Base-by-base conservation (phyloP, 2,329 filamentous ascomycete species). In the Microsporum ferrugineum region DNA sequence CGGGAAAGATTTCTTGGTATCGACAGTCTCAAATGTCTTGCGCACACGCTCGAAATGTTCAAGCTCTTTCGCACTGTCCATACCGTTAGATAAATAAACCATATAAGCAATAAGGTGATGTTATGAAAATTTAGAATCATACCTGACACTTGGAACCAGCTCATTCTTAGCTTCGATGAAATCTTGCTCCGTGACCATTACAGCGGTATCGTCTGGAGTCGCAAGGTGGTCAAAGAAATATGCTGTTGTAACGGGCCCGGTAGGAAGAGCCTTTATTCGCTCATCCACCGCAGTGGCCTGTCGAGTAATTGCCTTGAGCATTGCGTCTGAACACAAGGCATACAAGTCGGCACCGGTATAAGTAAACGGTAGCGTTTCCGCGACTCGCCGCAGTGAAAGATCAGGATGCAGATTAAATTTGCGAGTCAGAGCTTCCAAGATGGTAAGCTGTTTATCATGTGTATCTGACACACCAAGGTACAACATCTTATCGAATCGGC, bases 331-430 rank as follows among this genome's bases (percentile, higher is more conserved):
- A 78, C 92, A 97, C 23, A 99, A 82, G 0, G 94, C 94, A 75
- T 99, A 99, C 71, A 99, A 87, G 76, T 99, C 94, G 64, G 94
- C 94, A 70, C 94, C 94, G 0, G 94, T 99, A 76, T 96, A 99
- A 2, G 92, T 97, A 72, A 96, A 94, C 0, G 94, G 94, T 2
- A 99, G 82, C 8, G 80, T 80, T 58, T 88, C 81, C 2, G 92
- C 88, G 55, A 99, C 84, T 5, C 83, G 77, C 31, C 81, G 73
- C 8, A 99, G 83, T 8, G 89, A 94, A 55, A 96, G 80, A 0
- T 84, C 80, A 0, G 90, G 89, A 65, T 90, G 81, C 59, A 97
- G 84, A 1, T 87, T 88, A 75, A 99, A 99, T 76, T 97, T 99
- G 69, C 94, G 83, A 1, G 94, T 97, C 71, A 99, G 77, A 0